Evolutionary conservation across 371 early-diverging fungal species (phyloP).

Genomic region (Mortierella sp.): DNA sequence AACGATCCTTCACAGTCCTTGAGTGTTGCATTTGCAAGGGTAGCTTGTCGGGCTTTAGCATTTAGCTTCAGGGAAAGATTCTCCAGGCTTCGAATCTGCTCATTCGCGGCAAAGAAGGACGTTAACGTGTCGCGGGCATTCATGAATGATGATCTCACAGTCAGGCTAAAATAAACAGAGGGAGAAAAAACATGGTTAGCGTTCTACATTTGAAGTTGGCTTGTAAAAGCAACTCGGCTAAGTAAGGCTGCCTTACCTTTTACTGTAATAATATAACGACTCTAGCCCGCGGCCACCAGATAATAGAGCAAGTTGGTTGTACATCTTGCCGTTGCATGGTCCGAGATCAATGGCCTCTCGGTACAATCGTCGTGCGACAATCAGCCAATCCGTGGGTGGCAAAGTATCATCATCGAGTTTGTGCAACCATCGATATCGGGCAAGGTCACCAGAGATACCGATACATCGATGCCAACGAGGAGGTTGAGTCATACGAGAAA

Average conservation of each 20-base stretch:
- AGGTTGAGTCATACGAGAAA: constrained; percentile 6
- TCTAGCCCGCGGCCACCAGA: constrained; percentile 50
- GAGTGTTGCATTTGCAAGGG: constrained; percentile 23
- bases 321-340: constrained; percentile 69
- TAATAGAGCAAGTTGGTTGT: constrained; percentile 58
- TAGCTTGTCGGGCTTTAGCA: constrained; percentile 32
- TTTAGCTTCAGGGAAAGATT: constrained; percentile 27
- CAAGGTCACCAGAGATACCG: constrained; percentile 68
- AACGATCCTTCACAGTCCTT: constrained; percentile 60
- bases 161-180: constrained; percentile 33
- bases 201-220: neutral
- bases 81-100: constrained; percentile 30
- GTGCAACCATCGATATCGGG: constrained; percentile 71
- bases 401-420: constrained; percentile 40
- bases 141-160: constrained; percentile 57
- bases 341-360: constrained; percentile 68
- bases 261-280: constrained; percentile 57
- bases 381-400: constrained; percentile 46
- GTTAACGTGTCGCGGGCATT: constrained; percentile 57
- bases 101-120: constrained; percentile 56
- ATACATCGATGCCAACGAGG: constrained; percentile 69
- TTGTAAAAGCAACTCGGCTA: neutral
- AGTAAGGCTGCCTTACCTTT: constrained; percentile 43
- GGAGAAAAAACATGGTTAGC: neutral
- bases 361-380: constrained; percentile 67